Evolutionary conservation across 306 rosid species (phyloP).

Genomic region (Cucurbita ficifolia): DNA sequence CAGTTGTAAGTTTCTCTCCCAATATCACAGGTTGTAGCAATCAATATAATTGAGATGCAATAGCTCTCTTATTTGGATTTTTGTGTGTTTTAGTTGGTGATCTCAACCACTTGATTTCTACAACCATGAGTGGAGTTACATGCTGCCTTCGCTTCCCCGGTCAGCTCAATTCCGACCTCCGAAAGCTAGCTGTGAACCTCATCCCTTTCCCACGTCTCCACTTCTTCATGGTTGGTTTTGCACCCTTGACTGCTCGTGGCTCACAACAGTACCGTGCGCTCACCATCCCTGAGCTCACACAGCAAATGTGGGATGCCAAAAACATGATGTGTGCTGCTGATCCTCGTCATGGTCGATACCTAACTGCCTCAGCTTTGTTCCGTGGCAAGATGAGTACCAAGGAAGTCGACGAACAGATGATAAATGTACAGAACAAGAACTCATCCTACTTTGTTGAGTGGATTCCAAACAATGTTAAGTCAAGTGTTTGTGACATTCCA

Average conservation of each 20-base stretch:
- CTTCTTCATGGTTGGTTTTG: slow-evolving; percentile 83
- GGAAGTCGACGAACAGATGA: slow-evolving; percentile 76
- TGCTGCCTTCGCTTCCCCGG: slow-evolving; percentile 90
- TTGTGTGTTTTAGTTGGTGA: slow-evolving; percentile 52
- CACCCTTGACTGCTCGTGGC: slow-evolving; percentile 66
- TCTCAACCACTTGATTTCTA: slow-evolving; percentile 80
- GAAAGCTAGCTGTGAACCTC: slow-evolving; percentile 66
- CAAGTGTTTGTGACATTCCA: slow-evolving; percentile 80
- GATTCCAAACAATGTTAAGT: slow-evolving; percentile 84
- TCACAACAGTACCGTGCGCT: slow-evolving; percentile 62
- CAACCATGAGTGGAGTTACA: slow-evolving; percentile 92
- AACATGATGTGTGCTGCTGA: slow-evolving; percentile 90
- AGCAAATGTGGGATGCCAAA: slow-evolving; percentile 84
- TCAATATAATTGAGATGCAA: neutral
- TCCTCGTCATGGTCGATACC: slow-evolving; percentile 73
- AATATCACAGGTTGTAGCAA: neutral
- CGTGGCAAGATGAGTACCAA: slow-evolving; percentile 87
- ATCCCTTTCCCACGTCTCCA: slow-evolving; percentile 77
- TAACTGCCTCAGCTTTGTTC: slow-evolving; percentile 81
- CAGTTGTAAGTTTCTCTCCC: slow-evolving; percentile 40
- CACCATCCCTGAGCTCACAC: slow-evolving; percentile 83
- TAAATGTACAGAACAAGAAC: slow-evolving; percentile 81
- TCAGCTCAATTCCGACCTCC: slow-evolving; percentile 78
- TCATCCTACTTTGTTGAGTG: slow-evolving; percentile 76
- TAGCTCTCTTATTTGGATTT: neutral